Conservation (phyloP, 1,284 basidiomycete genomes). For the Ganoderma leucocontextum region DNA sequence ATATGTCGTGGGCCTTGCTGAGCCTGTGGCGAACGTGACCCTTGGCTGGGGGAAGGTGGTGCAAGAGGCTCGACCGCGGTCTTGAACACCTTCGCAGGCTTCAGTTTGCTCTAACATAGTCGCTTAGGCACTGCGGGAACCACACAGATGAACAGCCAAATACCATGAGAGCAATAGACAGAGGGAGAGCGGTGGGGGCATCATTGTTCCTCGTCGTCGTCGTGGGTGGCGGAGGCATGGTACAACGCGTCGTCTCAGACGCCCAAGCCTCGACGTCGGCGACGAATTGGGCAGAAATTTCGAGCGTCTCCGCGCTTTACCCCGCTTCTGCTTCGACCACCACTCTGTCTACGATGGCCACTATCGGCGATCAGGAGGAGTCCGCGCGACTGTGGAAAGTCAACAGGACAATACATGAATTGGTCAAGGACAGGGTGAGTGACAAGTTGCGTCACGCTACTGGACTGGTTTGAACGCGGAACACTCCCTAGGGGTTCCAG, state of each 20-base stretch:
- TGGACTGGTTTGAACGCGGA: neutral
- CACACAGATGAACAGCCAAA: conserved; percentile 10
- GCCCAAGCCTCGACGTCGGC: conserved; percentile 14
- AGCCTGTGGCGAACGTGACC: conserved; percentile 47
- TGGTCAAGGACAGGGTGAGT: conserved; percentile 89
- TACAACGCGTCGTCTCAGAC: conserved; percentile 23
- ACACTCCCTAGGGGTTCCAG: conserved; percentile 74
- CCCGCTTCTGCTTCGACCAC: conserved; percentile 33
- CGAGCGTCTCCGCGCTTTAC: conserved; percentile 31
- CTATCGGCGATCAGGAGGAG: conserved; percentile 77
- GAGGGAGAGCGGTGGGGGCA: conserved; percentile 29
- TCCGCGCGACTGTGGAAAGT: conserved; percentile 93
- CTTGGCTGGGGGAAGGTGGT: conserved; percentile 53
- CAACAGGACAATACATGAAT: conserved; percentile 95
- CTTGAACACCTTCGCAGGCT: conserved; percentile 91
- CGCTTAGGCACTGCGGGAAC: conserved; percentile 10
- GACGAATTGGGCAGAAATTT: conserved; percentile 38
- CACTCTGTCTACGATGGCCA: conserved; percentile 26
- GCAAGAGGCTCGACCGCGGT: conserved; percentile 71
- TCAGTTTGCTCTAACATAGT: conserved; percentile 67
- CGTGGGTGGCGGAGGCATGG: conserved; percentile 35
- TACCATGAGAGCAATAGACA: conserved; percentile 45
- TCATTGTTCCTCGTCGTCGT: conserved; percentile 33
- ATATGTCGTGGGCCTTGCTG: conserved; percentile 70
- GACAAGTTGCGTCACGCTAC: conserved; percentile 1